Percentiles rank a stretch among this genome's conserved stretches.
These are phyloP conservation scores for Erucastrum elatum DNA, from an alignment of 345 rosid genomes.

Conservation along the genomic window DNA sequence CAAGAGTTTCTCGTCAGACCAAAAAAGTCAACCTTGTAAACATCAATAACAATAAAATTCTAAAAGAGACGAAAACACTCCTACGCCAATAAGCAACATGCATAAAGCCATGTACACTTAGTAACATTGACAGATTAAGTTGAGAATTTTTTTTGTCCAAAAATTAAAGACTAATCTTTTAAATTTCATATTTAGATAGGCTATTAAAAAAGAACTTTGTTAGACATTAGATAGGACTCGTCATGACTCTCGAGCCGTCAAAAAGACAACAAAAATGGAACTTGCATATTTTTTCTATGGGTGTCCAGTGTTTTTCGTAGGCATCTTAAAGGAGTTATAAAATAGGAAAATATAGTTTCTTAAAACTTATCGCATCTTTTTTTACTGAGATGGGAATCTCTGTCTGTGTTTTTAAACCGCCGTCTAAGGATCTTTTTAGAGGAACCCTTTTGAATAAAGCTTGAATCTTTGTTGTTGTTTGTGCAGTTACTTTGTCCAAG, in stretches of 20 bases:
- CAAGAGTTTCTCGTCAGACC: background rate
- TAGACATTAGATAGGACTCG: background rate
- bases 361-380: too few species aligned
- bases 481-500: constrained; percentile 85
- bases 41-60: background rate
- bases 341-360: too few species aligned
- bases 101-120: constrained; percentile 22
- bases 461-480: constrained; percentile 21
- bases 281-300: background rate
- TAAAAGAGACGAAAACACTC: constrained; percentile 9
- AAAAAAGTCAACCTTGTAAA: background rate
- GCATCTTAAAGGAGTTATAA: too few species aligned
- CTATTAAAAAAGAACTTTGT: background rate
- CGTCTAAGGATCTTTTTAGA: too few species aligned
- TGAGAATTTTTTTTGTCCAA: background rate
- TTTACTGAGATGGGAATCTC: too few species aligned
- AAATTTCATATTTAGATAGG: background rate
- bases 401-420: too few species aligned
- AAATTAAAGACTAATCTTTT: background rate
- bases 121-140: background rate
- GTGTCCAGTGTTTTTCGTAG: background rate
- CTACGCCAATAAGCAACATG: background rate
- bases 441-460: background rate
- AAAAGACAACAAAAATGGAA: background rate
- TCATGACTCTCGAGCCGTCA: background rate